Conservation (phyloP, 306 rosid genomes). For the Cercis canadensis region DNA sequence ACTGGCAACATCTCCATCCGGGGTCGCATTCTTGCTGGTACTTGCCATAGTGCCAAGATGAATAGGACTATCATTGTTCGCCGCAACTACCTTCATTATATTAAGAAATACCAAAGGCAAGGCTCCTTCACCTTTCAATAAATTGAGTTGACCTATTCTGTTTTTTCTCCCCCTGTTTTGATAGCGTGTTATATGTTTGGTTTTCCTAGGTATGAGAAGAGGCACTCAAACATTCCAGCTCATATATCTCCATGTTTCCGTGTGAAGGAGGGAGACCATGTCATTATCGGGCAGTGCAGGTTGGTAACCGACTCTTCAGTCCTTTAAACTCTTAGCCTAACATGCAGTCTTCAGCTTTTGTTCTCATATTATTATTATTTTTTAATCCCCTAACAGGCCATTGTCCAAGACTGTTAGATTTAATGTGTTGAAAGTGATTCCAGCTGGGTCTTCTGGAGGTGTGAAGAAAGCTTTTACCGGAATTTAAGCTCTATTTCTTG, state of each 20-base stretch:
- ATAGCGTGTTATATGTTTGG: neutral
- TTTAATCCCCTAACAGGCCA: slow-evolving; percentile 44
- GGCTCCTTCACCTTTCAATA: neutral
- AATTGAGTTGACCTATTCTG: neutral
- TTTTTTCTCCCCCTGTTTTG: too few species aligned
- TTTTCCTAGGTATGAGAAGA: slow-evolving; percentile 60
- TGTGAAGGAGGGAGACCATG: slow-evolving; percentile 73
- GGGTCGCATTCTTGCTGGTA: slow-evolving; percentile 67
- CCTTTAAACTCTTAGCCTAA: too few species aligned
- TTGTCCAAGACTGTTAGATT: slow-evolving; percentile 69
- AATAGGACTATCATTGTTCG: slow-evolving; percentile 64
- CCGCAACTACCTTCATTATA: slow-evolving; percentile 63
- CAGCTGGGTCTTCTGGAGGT: slow-evolving; percentile 53
- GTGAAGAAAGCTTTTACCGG: slow-evolving; percentile 68
- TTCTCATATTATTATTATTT: too few species aligned
- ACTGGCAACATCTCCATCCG: slow-evolving; percentile 63
- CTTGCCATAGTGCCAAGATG: slow-evolving; percentile 81
- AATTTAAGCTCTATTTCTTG: slow-evolving; percentile 23
- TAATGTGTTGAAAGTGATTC: slow-evolving; percentile 62
- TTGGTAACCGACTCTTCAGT: slow-evolving; percentile 1
- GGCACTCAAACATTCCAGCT: slow-evolving; percentile 72
- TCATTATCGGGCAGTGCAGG: slow-evolving; percentile 74
- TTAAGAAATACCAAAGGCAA: slow-evolving; percentile 69
- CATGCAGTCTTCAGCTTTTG: too few species aligned
- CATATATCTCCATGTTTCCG: slow-evolving; percentile 72